Conservation (phyloP, 2,329 filamentous ascomycete species). For the Ophiostoma angusticollis region DNA sequence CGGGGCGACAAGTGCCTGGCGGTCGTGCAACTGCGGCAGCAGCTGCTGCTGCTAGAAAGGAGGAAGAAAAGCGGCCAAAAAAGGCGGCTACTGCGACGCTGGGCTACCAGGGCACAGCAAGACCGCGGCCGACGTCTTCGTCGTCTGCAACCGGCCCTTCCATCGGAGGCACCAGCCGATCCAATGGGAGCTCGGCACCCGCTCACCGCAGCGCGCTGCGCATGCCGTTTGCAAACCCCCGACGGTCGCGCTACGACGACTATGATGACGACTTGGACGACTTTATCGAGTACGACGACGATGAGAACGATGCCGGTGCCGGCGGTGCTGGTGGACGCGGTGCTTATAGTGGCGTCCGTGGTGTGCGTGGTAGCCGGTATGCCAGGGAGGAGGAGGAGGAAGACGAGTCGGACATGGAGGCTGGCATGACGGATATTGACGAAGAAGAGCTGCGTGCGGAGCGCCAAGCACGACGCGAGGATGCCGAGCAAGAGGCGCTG, state of each 20-base stretch:
- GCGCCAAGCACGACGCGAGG: constrained; percentile 51
- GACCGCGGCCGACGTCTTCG: constrained; percentile 34
- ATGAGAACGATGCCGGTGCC: constrained; percentile 30
- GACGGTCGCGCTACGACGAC: constrained; percentile 40
- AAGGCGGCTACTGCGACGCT: constrained; percentile 50
- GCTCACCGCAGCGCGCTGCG: constrained; percentile 1
- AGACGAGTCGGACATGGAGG: constrained; percentile 67
- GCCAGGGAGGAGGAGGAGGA: constrained; percentile 41
- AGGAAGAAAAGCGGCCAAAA: constrained; percentile 45
- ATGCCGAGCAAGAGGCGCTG: constrained; percentile 49
- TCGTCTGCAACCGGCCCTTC: constrained; percentile 21
- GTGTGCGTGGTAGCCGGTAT: constrained; percentile 19
- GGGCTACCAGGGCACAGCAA: constrained; percentile 52
- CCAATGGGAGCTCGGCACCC: not conserved
- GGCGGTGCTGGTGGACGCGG: constrained; percentile 7
- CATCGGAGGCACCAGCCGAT: not conserved
- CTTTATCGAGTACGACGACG: constrained; percentile 49
- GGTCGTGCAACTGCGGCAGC: not conserved
- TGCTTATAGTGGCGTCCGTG: not conserved
- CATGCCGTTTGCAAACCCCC: constrained; percentile 9
- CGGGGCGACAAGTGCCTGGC: not conserved
- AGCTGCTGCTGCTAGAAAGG: constrained; percentile 17
- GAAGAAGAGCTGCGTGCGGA: constrained; percentile 55
- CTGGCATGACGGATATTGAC: constrained; percentile 60
- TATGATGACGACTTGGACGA: constrained; percentile 47